These are phyloP conservation scores for Podospora sp. DNA, from an alignment of 495 filamentous ascomycete species.

Conservation along the genomic window DNA sequence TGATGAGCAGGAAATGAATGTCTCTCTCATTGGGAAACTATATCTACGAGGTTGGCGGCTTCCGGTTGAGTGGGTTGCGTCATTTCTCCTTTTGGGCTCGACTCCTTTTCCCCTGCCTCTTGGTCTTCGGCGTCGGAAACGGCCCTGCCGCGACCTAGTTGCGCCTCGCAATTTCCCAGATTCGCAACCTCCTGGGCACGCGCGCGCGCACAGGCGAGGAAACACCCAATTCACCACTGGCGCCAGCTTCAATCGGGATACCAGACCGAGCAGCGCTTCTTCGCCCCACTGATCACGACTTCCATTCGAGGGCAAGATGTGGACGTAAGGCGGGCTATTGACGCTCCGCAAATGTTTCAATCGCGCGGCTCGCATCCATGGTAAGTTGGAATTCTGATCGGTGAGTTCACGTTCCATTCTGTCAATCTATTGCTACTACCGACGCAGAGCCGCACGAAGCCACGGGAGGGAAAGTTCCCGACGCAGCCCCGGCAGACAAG, in stretches of 20 bases:
- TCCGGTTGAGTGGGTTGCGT: background rate
- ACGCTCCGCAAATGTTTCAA: background rate
- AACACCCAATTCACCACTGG: background rate
- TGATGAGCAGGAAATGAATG: background rate
- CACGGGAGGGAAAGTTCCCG: background rate
- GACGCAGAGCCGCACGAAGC: conserved; percentile 4
- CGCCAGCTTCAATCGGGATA: background rate
- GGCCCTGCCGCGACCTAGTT: background rate
- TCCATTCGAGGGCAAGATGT: background rate
- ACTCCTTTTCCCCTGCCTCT: conserved; percentile 12
- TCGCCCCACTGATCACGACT: no score
- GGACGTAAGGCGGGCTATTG: background rate
- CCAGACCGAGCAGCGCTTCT: background rate
- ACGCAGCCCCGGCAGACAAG: background rate
- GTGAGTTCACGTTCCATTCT: conserved; percentile 6
- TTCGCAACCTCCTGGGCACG: background rate
- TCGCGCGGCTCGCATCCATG: background rate
- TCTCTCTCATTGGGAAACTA: background rate
- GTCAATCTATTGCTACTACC: conserved; percentile 14
- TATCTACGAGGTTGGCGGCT: background rate
- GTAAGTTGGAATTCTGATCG: background rate
- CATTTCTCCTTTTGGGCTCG: background rate
- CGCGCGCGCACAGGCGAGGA: background rate
- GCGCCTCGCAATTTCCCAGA: conserved; percentile 14
- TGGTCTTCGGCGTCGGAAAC: background rate